Conservation (phyloP, 345 rosid species). For the Brassica carinata region DNA sequence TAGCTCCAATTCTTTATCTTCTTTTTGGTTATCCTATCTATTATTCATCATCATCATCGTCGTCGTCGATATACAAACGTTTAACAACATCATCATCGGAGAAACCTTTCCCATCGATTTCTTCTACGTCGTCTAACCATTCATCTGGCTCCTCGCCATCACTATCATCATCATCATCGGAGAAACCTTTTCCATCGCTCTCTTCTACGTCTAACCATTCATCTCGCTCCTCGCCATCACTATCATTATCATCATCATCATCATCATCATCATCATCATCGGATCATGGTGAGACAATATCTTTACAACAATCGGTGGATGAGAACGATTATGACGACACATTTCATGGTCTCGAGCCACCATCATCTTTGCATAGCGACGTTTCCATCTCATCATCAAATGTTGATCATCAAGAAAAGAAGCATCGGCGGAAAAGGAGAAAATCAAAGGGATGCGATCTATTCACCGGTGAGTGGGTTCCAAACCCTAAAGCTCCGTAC, state of each 20-base stretch:
- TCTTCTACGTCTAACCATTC: too few species aligned
- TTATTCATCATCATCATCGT: constrained; percentile 15
- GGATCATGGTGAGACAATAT: background rate
- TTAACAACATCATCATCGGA: background rate
- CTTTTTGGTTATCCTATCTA: constrained; percentile 20
- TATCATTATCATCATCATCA: too few species aligned
- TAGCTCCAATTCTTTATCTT: constrained; percentile 34
- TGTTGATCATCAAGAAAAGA: constrained; percentile 15
- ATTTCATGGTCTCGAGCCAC: constrained; percentile 2
- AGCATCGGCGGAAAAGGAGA: background rate
- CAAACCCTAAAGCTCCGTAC: constrained; percentile 64
- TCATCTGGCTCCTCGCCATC: background rate
- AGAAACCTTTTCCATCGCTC: background rate
- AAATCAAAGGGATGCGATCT: constrained; percentile 51
- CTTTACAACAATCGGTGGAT: background rate
- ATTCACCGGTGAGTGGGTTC: constrained; percentile 79
- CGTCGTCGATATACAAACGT: background rate
- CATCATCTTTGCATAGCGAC: background rate
- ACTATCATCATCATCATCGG: background rate
- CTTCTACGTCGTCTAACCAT: constrained; percentile 7
- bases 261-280: background rate
- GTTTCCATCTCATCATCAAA: constrained; percentile 18
- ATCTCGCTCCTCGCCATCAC: too few species aligned
- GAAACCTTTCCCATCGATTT: background rate
- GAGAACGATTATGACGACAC: constrained; percentile 31